A percentile compares a stretch with the other conserved stretches of the same genome.
These are phyloP conservation scores for Diaporthe helianthi DNA, from an alignment of 2,329 filamentous ascomycete species.

Conservation along the genomic window DNA sequence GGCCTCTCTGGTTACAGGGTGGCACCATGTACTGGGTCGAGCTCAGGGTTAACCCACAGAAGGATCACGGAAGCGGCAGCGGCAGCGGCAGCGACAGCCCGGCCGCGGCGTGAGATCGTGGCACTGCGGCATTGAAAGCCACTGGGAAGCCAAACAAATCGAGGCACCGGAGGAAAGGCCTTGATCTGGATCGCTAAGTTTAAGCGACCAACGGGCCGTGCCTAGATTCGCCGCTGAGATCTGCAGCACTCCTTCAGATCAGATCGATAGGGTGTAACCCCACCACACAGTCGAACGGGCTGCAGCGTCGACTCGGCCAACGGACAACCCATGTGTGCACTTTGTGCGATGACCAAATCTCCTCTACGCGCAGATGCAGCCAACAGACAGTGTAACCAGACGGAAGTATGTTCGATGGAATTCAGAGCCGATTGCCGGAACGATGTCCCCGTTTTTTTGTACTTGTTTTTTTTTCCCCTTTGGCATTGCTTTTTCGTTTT, in stretches of 20 bases:
- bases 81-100: not conserved
- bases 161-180: not conserved
- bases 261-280: conserved; percentile 11
- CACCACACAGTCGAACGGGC: not conserved
- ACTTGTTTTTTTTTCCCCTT: not conserved
- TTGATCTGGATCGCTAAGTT: not conserved
- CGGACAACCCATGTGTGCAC: not conserved
- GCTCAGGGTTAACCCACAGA: conserved; percentile 49
- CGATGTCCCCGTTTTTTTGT: not conserved
- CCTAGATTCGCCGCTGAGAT: conserved; percentile 7
- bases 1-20: conserved; percentile 59
- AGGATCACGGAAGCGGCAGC: conserved; percentile 7
- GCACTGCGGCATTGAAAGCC: conserved; percentile 1
- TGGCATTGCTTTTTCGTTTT: not conserved
- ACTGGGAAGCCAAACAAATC: not conserved
- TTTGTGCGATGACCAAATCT: not conserved
- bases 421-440: conserved; percentile 1
- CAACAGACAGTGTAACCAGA: not conserved
- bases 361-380: not conserved
- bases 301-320: not conserved
- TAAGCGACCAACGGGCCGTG: conserved; percentile 22
- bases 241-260: conserved; percentile 21
- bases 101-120: not conserved
- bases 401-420: not conserved
- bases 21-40: conserved; percentile 68